Percentiles rank a stretch among this genome's conserved stretches.
Evolutionary conservation across 2,329 filamentous ascomycete genomes (phyloP).

Genomic region (Trichophyton equinum): DNA sequence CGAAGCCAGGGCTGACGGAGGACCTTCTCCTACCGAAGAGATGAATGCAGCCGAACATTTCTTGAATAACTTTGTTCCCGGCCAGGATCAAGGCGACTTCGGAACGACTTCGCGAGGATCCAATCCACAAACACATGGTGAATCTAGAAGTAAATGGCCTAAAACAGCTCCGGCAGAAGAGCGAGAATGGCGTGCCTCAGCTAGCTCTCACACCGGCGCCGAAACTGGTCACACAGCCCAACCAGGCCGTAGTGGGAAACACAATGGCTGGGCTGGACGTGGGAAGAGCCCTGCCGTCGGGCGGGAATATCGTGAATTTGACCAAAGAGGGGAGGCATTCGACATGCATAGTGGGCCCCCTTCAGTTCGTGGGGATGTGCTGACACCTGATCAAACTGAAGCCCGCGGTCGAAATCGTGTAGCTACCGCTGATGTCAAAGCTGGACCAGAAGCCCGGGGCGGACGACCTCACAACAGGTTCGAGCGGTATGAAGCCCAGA

Average conservation of each 20-base stretch:
- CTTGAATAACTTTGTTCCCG: constrained; percentile 24
- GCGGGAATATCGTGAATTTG: constrained; percentile 13
- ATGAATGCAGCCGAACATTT: constrained; percentile 29
- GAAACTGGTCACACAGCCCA: constrained; percentile 9
- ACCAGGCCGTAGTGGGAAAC: constrained; percentile 7
- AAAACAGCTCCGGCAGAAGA: constrained; percentile 5
- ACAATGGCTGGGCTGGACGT: constrained; percentile 10
- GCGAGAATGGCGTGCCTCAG: constrained; percentile 12
- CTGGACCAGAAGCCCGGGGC: constrained; percentile 8
- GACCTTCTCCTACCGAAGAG: constrained; percentile 17
- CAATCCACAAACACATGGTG: constrained; percentile 7
- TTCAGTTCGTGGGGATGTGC: constrained; percentile 9
- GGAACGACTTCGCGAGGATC: constrained; percentile 4
- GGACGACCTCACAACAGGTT: constrained; percentile 19
- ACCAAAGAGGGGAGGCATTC: constrained; percentile 10
- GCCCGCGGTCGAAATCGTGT: constrained; percentile 13
- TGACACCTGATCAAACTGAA: constrained; percentile 15
- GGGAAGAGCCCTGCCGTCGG: constrained; percentile 10
- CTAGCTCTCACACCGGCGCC: constrained; percentile 6
- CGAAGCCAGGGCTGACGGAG: constrained; percentile 7
- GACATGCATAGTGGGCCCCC: constrained; percentile 7
- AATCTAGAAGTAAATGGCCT: constrained; percentile 8
- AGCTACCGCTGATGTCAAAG: constrained; percentile 13
- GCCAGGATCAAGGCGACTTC: constrained; percentile 11
- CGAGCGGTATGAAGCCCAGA: constrained; percentile 19